Evolutionary conservation across 1,139 yeast species (phyloP), one percentile per base, ranked within the genome.

Genomic region (Taphrina wiesneri): DNA sequence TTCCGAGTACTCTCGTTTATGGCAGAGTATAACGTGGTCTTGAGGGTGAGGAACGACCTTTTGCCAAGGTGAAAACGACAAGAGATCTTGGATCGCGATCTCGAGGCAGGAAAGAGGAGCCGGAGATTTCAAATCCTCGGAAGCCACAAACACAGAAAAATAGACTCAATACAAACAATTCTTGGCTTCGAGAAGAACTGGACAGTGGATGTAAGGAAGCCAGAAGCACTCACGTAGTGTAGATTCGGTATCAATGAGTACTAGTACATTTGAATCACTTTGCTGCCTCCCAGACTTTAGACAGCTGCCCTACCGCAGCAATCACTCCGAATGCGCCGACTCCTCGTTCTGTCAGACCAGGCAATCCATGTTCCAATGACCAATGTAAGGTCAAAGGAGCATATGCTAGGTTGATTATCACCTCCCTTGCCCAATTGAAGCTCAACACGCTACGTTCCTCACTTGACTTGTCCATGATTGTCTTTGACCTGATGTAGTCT

Each of bases 341-440:
- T 21, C 46, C 63, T 7, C 62, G 53, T 34, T 63, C 63, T 26
- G 71, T 69, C 54, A 72, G 68, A 28, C 76, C 77, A 28, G 70
- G 69, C 45, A 78, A 67, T 0, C 82, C 82, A 2, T 66, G 68
- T 65, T 74, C 75, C n/a, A 77, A 69, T 2, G 81, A 77, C 82
- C 82, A 79, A 70, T 79, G 82, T 49, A 77, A 70, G 1, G 82
- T 77, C 63, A 79, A 69, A 2, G 82, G 82, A 46, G 77, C 72
- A 74, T 79, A 79, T 17, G 78, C 77, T 34, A 76, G 68, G 68
- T 78, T 77, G 64, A 76, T 75, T n/a, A 76, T 65, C 30, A 79
- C 68, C 36, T 72, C 71, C 34, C 69, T 66, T 49, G 66, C 65
- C 72, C 76, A 74, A 11, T 23, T 23, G n/a, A 32, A 49, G 15